These are phyloP conservation scores for Leucogyrophana mollusca DNA, from an alignment of 768 basidiomycete genomes.

Conservation along the genomic window DNA sequence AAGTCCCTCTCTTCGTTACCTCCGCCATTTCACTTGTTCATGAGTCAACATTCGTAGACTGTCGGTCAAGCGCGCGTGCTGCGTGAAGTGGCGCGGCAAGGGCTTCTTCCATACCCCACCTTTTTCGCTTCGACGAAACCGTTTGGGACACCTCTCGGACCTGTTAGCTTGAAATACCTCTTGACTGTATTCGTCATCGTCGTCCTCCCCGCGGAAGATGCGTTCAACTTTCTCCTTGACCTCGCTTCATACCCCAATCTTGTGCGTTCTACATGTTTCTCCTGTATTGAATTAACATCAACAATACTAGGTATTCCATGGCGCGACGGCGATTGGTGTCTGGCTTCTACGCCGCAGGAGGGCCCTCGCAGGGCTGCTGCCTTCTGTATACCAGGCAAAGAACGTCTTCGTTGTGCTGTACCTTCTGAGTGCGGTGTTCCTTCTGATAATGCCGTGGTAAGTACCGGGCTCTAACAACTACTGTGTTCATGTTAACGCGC, in stretches of 20 bases:
- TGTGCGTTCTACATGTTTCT: constrained; percentile 21
- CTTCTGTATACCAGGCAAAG: constrained; percentile 17
- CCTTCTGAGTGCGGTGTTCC: constrained; percentile 20
- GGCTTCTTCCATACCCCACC: constrained; percentile 45
- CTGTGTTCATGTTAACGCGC: too few relatives aligned
- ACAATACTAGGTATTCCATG: constrained; percentile 21
- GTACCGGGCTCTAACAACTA: constrained; percentile 1
- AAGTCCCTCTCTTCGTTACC: neutral
- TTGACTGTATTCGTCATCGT: constrained; percentile 43
- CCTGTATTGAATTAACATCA: constrained; percentile 5
- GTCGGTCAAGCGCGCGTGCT: constrained; percentile 46
- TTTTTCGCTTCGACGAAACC: constrained; percentile 49
- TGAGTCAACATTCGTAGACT: constrained; percentile 13
- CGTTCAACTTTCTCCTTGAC: constrained; percentile 43
- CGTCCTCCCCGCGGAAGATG: constrained; percentile 40
- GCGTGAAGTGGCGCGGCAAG: constrained; percentile 52
- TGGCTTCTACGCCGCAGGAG: constrained; percentile 30
- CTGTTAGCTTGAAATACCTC: constrained; percentile 38
- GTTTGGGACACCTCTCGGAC: constrained; percentile 47
- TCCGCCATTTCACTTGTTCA: neutral
- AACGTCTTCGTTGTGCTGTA: constrained; percentile 21
- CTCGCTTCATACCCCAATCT: constrained; percentile 37
- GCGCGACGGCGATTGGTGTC: constrained; percentile 26
- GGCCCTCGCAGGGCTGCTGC: constrained; percentile 16
- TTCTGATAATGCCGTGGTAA: constrained; percentile 34